Percentiles rank a stretch among this genome's conserved stretches.
phyloP scores from a whole-genome alignment of 208 protist species.

The Trypanosoma scelopori region DNA sequence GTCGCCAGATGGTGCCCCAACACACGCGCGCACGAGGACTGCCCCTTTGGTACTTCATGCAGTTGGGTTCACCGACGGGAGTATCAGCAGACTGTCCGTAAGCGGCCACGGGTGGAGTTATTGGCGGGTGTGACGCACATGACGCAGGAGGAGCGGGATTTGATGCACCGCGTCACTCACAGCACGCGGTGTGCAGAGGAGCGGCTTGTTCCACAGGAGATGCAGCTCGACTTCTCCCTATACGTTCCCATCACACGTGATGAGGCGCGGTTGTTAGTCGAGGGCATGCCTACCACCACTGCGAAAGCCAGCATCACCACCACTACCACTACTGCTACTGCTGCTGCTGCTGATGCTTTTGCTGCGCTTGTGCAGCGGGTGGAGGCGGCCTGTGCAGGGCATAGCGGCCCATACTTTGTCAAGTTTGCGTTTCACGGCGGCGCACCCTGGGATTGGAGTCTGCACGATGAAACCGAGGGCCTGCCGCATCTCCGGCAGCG shows the following conservation, averaged over 20 bases:
- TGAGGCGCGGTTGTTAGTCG: slow-evolving; percentile 18
- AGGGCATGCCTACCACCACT: neutral
- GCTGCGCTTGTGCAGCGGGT: slow-evolving; percentile 19
- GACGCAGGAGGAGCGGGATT: slow-evolving; percentile 34
- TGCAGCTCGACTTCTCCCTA: slow-evolving; percentile 25
- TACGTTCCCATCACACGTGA: slow-evolving; percentile 39
- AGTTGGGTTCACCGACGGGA: slow-evolving; percentile 50
- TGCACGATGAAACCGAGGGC: slow-evolving; percentile 41
- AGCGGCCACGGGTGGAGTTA: slow-evolving; percentile 52
- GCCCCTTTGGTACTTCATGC: slow-evolving; percentile 72
- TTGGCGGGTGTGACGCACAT: slow-evolving; percentile 9
- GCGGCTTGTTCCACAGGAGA: slow-evolving; percentile 24
- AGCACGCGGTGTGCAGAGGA: slow-evolving; percentile 26
- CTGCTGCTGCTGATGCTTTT: slow-evolving; percentile 10
- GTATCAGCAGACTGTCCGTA: slow-evolving; percentile 71
- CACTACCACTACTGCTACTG: neutral
- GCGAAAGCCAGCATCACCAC: too few species aligned
- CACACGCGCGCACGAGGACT: slow-evolving; percentile 66
- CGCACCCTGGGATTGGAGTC: slow-evolving; percentile 83
- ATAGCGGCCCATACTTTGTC: slow-evolving; percentile 45
- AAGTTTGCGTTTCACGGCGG: slow-evolving; percentile 71
- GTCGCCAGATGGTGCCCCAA: slow-evolving; percentile 71
- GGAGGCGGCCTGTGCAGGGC: slow-evolving; percentile 12
- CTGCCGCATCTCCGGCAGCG: slow-evolving; percentile 39
- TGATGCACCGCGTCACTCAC: slow-evolving; percentile 32